Base-by-base conservation (phyloP, 1,284 basidiomycete genomes). In the Fistulina hepatica region DNA sequence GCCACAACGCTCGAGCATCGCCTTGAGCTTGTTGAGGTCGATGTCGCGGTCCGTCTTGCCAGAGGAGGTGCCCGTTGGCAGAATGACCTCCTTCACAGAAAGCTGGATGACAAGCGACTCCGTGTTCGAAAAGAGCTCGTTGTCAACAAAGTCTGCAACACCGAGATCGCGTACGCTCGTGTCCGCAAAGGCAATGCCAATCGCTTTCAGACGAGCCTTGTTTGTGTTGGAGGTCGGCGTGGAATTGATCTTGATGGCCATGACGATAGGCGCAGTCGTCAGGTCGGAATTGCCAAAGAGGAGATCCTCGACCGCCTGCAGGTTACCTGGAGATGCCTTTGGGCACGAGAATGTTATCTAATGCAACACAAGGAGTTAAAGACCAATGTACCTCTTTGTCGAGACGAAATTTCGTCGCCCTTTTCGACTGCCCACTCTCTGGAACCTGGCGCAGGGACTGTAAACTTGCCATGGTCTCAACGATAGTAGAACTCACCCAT, bases 51-150 rank as follows among this genome's bases (percentile, higher is more conserved):
- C 80, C 1, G 81, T 79, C 2, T 63, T 75, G 1, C 80, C 80
- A 21, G 73, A 68, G 0, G 63, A 58, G 3, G 81, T 82, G n/a
- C 79, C 78, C 1, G 73, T 73, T 0, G 78, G 69, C 24, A 84
- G 65, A 41, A 84, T 70, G 21, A 89, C 92, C 59, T 99, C 95
- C 57, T 98, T 98, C 31, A 93, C 90, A 2, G 90, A 93, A 2
- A 98, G 74, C 58, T 98, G 95, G 44, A 98, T 97, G 33, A 97
- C 66, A 11, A 98, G 72, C 3, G 90, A 93, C 88, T 98, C 94
- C 3, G 84, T 83, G 54, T 98, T 98, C 1, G 89, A 92, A 59
- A 93, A 97, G 9, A 93, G 66, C 45, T 98, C 95, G 51, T 94
- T 95, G 54, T 99, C 95, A 2, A 81, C 76, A 51, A 89, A 98